phyloP scores from a whole-genome alignment of 1,284 basidiomycete species.

The Rugosomyces carneus region DNA sequence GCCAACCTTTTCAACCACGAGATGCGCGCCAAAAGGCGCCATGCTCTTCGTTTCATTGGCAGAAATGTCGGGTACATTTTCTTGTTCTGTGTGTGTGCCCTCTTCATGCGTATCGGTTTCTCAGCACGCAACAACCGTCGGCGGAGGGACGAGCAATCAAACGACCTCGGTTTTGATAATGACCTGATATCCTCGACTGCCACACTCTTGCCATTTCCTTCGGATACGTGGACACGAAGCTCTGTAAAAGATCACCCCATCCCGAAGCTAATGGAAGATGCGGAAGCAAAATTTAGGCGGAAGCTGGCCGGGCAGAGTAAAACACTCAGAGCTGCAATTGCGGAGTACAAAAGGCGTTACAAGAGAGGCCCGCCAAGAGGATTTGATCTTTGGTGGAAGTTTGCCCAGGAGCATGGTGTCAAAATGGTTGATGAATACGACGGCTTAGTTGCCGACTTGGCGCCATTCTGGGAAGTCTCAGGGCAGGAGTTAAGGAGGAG shows the following conservation, averaged over 20 bases:
- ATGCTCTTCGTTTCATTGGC: conserved; percentile 17
- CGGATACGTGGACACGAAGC: conserved; percentile 13
- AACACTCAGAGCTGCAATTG: conserved; percentile 67
- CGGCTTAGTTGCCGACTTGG: conserved; percentile 71
- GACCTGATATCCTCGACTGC: conserved; percentile 1
- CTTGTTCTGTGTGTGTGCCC: conserved; percentile 38
- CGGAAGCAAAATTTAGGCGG: conserved; percentile 59
- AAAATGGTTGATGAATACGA: conserved; percentile 91
- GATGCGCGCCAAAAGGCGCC: conserved; percentile 16
- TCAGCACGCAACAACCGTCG: conserved; percentile 24
- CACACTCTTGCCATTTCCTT: conserved; percentile 4
- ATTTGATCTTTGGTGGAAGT: conserved; percentile 87
- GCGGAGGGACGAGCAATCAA: conserved; percentile 9
- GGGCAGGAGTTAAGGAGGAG: conserved; percentile 66
- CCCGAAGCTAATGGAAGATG: conserved; percentile 74
- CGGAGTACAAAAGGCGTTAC: conserved; percentile 77
- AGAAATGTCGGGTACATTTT: conserved; percentile 38
- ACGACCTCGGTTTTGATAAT: conserved; percentile 13
- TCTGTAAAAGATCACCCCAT: conserved; percentile 63
- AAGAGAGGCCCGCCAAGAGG: conserved; percentile 77
- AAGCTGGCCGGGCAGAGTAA: conserved; percentile 71
- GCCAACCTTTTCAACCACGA: neutral
- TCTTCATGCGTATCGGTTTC: conserved; percentile 55
- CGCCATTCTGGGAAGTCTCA: conserved; percentile 72
- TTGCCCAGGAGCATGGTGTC: conserved; percentile 68